A percentile compares a stretch with the other conserved stretches of the same genome.
Evolutionary conservation across 2,329 filamentous ascomycete species (phyloP).

Genomic region (Hypoxylon sp.): DNA sequence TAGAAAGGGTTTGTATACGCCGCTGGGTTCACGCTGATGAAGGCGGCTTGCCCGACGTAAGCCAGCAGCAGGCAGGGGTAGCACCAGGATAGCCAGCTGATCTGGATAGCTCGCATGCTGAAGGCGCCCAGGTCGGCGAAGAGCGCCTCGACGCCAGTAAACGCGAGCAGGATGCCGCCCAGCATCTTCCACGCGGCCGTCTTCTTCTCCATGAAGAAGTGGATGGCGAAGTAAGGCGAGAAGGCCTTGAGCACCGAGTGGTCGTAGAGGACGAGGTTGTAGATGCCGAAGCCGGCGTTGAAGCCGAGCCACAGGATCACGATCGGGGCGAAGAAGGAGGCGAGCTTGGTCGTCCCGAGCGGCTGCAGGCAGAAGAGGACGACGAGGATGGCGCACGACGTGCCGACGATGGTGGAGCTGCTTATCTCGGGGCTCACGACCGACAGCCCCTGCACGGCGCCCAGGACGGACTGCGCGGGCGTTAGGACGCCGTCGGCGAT

Average conservation of each 20-base stretch:
- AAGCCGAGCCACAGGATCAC: conserved; percentile 72
- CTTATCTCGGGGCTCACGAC: conserved; percentile 66
- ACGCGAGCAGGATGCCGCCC: conserved; percentile 76
- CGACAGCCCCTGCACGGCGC: conserved; percentile 69
- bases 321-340: conserved; percentile 69
- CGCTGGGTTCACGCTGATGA: conserved; percentile 64
- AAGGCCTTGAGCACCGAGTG: conserved; percentile 64
- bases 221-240: conserved; percentile 65
- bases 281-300: conserved; percentile 69
- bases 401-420: conserved; percentile 66
- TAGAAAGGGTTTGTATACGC: conserved; percentile 79
- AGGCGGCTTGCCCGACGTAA: conserved; percentile 78
- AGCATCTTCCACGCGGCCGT: conserved; percentile 69
- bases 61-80: conserved; percentile 72
- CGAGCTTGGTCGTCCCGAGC: conserved; percentile 68
- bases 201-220: conserved; percentile 66
- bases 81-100: conserved; percentile 73
- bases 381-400: conserved; percentile 70
- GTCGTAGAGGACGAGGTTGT: conserved; percentile 63
- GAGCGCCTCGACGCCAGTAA: conserved; percentile 80
- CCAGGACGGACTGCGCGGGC: conserved; percentile 74
- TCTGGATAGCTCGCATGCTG: conserved; percentile 71
- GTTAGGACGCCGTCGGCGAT: conserved; percentile 72
- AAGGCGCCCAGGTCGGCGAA: conserved; percentile 83
- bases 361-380: conserved; percentile 71